These are phyloP conservation scores for Heracleum sosnowskyi DNA, from an alignment of 129 eudicot genomes.

Conservation along the genomic window DNA sequence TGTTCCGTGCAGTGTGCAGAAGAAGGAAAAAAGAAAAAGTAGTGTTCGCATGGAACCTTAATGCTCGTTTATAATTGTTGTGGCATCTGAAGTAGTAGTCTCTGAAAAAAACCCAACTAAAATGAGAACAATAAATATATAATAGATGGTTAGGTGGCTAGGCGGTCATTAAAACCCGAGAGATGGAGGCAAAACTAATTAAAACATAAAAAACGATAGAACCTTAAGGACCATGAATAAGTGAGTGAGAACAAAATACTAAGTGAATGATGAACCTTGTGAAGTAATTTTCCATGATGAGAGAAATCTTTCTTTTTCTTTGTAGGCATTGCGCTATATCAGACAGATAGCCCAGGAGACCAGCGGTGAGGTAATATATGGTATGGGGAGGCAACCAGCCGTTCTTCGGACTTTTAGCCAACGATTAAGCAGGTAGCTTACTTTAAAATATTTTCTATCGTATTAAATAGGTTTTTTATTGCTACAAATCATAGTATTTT, in stretches of 20 bases:
- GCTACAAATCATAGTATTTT: neutral
- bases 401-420: conserved; percentile 85
- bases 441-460: neutral
- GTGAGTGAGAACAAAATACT: neutral
- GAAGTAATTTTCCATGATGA: neutral
- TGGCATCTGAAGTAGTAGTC: neutral
- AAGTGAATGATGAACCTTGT: neutral
- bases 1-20: neutral
- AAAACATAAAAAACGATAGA: neutral
- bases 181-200: neutral
- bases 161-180: neutral
- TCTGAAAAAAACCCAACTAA: neutral
- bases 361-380: conserved; percentile 77
- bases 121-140: neutral
- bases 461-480: neutral
- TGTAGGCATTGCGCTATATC: conserved; percentile 68
- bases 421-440: conserved; percentile 65
- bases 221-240: neutral
- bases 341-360: conserved; percentile 90
- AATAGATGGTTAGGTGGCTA: neutral
- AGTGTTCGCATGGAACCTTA: neutral
- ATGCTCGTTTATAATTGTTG: neutral
- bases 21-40: neutral
- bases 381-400: conserved; percentile 92
- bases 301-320: neutral